Evolutionary conservation across 805 yeast species (phyloP).

Genomic region (Dipodascus geniculatus): DNA sequence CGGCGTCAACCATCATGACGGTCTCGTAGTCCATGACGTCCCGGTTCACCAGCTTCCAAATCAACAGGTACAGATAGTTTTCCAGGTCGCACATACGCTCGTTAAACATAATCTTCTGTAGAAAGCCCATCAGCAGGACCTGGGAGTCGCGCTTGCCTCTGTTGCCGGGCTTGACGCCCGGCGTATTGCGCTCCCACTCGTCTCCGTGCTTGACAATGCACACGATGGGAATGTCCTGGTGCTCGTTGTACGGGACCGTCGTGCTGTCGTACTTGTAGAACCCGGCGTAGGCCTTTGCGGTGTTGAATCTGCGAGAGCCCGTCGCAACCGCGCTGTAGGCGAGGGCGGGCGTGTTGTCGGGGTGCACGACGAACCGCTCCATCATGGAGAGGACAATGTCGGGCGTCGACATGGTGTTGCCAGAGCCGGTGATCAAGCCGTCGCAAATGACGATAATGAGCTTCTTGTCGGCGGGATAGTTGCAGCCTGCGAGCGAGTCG

Average conservation of each 20-base stretch:
- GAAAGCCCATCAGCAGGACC: slow-evolving; percentile 77
- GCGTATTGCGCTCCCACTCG: slow-evolving; percentile 48
- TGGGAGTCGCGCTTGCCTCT: slow-evolving; percentile 96
- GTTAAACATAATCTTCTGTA: slow-evolving; percentile 78
- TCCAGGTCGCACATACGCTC: slow-evolving; percentile 92
- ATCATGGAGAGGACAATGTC: slow-evolving; percentile 67
- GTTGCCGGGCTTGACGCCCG: slow-evolving; percentile 72
- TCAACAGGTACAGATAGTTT: slow-evolving; percentile 58
- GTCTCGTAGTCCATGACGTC: slow-evolving; percentile 76
- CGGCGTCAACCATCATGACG: slow-evolving; percentile 90
- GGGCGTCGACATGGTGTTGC: slow-evolving; percentile 63
- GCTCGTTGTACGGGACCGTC: slow-evolving; percentile 56
- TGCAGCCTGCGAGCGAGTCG: slow-evolving; percentile 71
- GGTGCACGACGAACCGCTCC: slow-evolving; percentile 48
- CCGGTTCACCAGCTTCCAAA: slow-evolving; percentile 76
- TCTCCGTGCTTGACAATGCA: slow-evolving; percentile 83
- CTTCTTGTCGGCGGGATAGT: slow-evolving; percentile 74
- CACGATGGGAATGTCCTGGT: slow-evolving; percentile 66
- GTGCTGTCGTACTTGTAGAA: slow-evolving; percentile 60
- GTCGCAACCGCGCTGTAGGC: slow-evolving; percentile 83
- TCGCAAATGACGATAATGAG: slow-evolving; percentile 71
- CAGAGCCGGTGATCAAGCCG: slow-evolving; percentile 77
- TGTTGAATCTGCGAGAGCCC: slow-evolving; percentile 73
- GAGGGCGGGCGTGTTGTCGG: slow-evolving; percentile 52
- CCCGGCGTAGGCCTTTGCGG: slow-evolving; percentile 81